Base-by-base conservation (phyloP, 2,329 filamentous ascomycete genomes). In the Remersonia thermophila region DNA sequence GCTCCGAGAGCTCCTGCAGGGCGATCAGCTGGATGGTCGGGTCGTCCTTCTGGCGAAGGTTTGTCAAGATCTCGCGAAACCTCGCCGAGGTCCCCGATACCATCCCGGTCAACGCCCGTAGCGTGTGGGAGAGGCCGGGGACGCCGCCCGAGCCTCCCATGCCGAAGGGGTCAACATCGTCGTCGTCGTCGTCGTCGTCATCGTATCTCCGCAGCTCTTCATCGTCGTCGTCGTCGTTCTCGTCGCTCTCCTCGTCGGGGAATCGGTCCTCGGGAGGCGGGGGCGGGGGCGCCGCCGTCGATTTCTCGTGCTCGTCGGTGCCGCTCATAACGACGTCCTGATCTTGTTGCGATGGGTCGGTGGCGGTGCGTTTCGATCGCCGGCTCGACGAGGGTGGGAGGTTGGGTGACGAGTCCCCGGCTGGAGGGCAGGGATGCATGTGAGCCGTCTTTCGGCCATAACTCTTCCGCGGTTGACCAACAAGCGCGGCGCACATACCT, bases 1-100 rank as follows among this genome's bases (percentile, higher is more conserved):
- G 79, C 58, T 98, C 87, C 0, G 89, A 94, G 6, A 98, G 67
- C 49, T 96, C 89, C 57, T 93, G 84, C 20, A 98, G 65, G 18
- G 89, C 91, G 51, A 95, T 86, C 47, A 94, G 68, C 62, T 98
- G 93, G 27, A 91, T 63, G 0, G 86, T 87, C 5, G 80, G 74
- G 45, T 95, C 85, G 32, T 89, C 83, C 54, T 87, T 89, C 50
- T 83, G 77, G 46, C 80, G 79, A 39, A 98, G 64, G 48, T 79
- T 83, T 57, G 62, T 69, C 42, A 89, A 62, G 35, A 87, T 80
- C 40, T 85, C 83, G 38, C 89, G 75, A 33, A 98, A 66, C 45
- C 86, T 77, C 27, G 77, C 71, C 15, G 83, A 80, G 40, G 89
- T 77, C 27, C 87, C 83, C 2, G 83, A 82, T 73, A 95, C 89